These are phyloP conservation scores for Pichia sp. DNA, from an alignment of 1,139 yeast genomes.

Conservation along the genomic window DNA sequence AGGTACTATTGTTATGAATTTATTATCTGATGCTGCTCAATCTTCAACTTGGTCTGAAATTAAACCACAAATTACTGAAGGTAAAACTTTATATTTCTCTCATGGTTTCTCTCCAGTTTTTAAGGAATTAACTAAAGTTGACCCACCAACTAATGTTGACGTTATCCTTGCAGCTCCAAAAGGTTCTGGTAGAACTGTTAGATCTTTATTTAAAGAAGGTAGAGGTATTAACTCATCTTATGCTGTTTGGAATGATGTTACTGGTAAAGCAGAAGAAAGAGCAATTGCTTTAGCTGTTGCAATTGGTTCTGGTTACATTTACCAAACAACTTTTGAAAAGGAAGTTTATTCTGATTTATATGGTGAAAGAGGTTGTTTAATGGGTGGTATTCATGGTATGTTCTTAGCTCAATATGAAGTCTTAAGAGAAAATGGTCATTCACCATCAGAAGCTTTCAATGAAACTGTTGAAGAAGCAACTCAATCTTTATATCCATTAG, in stretches of 20 bases:
- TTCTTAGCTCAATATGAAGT: constrained; percentile 99
- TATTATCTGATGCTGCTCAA: constrained; percentile 98
- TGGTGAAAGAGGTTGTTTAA: constrained; percentile 99
- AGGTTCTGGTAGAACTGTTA: constrained; percentile 99
- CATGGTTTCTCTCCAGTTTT: constrained; percentile 99
- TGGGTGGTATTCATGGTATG: constrained; percentile 99
- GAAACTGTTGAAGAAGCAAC: constrained; percentile 99
- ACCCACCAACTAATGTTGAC: constrained; percentile 89
- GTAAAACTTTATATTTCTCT: constrained; percentile 96
- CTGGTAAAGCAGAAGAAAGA: constrained; percentile 99
- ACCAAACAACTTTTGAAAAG: constrained; percentile 98
- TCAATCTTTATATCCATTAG: constrained; percentile 96
- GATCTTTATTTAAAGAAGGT: constrained; percentile 99
- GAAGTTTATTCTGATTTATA: constrained; percentile 98
- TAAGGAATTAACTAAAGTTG: constrained; percentile 95
- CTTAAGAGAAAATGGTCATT: constrained; percentile 98
- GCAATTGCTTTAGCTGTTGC: constrained; percentile 98
- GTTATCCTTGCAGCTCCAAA: constrained; percentile 99
- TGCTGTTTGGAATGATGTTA: constrained; percentile 98
- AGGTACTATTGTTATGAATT: constrained; percentile 96
- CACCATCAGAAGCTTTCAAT: constrained; percentile 99
- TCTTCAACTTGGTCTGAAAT: constrained; percentile 91
- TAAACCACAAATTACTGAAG: constrained; percentile 90
- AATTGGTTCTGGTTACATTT: constrained; percentile 98
- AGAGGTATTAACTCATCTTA: constrained; percentile 99